Evolutionary conservation across 768 basidiomycete genomes (phyloP), one percentile per base, ranked within the genome.

Genomic region (Tricholoma furcatifolium): DNA sequence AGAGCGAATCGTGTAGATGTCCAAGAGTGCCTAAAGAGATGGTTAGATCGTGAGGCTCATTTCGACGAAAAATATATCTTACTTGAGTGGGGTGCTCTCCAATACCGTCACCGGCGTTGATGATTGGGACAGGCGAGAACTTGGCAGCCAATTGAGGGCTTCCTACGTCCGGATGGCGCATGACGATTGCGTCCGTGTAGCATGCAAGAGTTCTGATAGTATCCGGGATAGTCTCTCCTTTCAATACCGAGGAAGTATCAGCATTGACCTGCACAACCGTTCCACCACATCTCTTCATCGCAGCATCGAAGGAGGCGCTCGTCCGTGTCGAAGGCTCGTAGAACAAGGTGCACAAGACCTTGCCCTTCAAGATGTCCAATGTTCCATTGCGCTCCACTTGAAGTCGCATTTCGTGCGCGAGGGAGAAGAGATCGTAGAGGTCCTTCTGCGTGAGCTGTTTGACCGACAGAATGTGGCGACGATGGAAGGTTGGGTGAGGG

Each of bases 41-140:
- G 42, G 43, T 52, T 52, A 43, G 46, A 12, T 46, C 44, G 35
- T 3, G 50, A 21, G 1, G 46, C 27, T 43, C 52, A 48, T n/a
- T n/a, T n/a, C 42, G 2, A 50, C 46, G 6, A 30, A n/a, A 43
- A 36, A n/a, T 36, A 21, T 32, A n/a, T 59, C 79, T 47, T 65
- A 86, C 91, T 78, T 95, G 93, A 7, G 93, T 96, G 3, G 96
- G 97, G 66, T 99, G 97, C 70, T 99, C 97, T 49, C 97, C 97
- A 45, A 91, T 82, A 17, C 97, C 97, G 64, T 99, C 97, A 23
- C 97, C 97, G 45, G 93, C 96, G 65, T 98, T 99, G 70, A 99
- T 76, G 63, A 99, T 84, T 0, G 97, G 97, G 1, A 99, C 89
- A 3, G 96, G 90, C 2, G 93, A 96, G 71, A 83, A 93, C 68